phyloP scores from a whole-genome alignment of 768 basidiomycete species.

The Kwoniella pini region DNA sequence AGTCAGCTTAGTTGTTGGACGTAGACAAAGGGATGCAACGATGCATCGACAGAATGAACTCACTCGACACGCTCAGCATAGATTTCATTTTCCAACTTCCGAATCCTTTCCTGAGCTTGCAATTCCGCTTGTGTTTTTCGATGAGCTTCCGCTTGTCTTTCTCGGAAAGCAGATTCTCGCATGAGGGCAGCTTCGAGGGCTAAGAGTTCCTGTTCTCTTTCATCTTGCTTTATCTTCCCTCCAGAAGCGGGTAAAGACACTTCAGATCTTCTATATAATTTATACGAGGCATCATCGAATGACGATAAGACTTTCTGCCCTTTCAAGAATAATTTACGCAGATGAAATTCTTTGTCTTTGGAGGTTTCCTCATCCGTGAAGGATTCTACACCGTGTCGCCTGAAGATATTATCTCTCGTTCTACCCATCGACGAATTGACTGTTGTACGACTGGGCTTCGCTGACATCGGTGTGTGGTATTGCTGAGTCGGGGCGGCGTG shows the following conservation, averaged over 20 bases:
- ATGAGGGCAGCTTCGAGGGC: slow-evolving; percentile 27
- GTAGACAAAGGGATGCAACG: neutral
- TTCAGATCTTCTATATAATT: neutral
- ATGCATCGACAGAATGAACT: slow-evolving; percentile 9
- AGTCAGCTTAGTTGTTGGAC: no score
- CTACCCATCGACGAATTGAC: slow-evolving; percentile 1
- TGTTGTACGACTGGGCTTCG: slow-evolving; percentile 11
- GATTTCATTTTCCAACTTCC: slow-evolving; percentile 28
- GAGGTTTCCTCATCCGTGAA: slow-evolving; percentile 32
- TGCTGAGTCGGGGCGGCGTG: neutral
- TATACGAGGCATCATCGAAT: neutral
- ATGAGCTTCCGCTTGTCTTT: slow-evolving; percentile 21
- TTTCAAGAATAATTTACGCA: slow-evolving; percentile 38
- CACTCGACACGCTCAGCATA: slow-evolving; percentile 31
- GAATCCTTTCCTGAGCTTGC: slow-evolving; percentile 20
- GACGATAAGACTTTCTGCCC: slow-evolving; percentile 23
- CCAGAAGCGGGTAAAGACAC: slow-evolving; percentile 2
- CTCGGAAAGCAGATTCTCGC: slow-evolving; percentile 33
- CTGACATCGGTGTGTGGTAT: neutral
- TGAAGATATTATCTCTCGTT: slow-evolving; percentile 14
- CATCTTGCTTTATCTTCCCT: slow-evolving; percentile 5
- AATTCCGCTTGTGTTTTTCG: slow-evolving; percentile 25
- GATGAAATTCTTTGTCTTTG: slow-evolving; percentile 17
- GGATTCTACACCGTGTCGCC: slow-evolving; percentile 14
- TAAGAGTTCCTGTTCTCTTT: slow-evolving; percentile 26